A percentile compares a stretch with the other conserved stretches of the same genome.
These are phyloP conservation scores for Aspergillus versicolor DNA, from an alignment of 2,329 filamentous ascomycete species.

Conservation along the genomic window DNA sequence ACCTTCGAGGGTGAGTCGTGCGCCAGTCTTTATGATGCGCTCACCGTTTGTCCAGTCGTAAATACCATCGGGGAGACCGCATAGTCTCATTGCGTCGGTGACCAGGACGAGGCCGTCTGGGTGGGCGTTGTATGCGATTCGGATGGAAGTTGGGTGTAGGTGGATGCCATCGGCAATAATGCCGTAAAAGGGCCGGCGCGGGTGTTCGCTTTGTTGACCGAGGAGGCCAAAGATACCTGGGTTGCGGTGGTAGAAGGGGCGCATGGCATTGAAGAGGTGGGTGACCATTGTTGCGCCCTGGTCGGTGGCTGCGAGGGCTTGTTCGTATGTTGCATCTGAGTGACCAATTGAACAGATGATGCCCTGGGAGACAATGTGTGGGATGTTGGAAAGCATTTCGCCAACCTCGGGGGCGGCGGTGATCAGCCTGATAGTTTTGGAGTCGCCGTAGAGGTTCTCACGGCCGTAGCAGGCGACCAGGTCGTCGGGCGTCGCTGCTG, in stretches of 20 bases:
- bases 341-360: conserved; percentile 83
- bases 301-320: conserved; percentile 69
- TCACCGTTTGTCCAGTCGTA: conserved; percentile 83
- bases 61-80: conserved; percentile 77
- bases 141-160: conserved; percentile 81
- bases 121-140: conserved; percentile 84
- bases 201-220: conserved; percentile 58
- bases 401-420: conserved; percentile 83
- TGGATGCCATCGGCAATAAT: conserved; percentile 91
- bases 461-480: conserved; percentile 58
- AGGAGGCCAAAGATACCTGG: conserved; percentile 86
- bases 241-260: conserved; percentile 84
- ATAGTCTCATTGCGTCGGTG: conserved; percentile 87
- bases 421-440: conserved; percentile 66
- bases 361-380: conserved; percentile 61
- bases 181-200: conserved; percentile 69
- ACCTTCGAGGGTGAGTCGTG: conserved; percentile 71
- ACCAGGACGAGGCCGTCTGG: conserved; percentile 83
- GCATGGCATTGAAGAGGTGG: conserved; percentile 93
- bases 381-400: conserved; percentile 67
- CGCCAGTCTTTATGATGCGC: conserved; percentile 60
- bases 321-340: conserved; percentile 82
- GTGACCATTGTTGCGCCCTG: conserved; percentile 85
- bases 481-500: conserved; percentile 63
- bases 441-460: conserved; percentile 56